Percentiles rank a stretch among this genome's conserved stretches.
Conservation (phyloP, 2,329 filamentous ascomycete species). For the Remersonia thermophila region DNA sequence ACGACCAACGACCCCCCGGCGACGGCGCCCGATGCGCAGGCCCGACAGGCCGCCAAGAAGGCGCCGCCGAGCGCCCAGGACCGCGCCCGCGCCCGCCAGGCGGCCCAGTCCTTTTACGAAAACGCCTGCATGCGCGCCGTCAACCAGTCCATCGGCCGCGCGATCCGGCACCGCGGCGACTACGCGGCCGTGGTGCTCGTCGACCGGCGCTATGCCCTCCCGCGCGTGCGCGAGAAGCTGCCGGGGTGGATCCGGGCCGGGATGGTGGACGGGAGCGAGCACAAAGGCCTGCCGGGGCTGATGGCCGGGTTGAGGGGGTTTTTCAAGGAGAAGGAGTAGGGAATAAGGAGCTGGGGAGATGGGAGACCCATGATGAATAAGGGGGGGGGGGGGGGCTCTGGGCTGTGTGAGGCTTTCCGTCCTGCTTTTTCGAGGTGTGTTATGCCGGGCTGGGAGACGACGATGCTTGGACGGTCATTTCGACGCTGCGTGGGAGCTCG, state of each 20-base stretch:
- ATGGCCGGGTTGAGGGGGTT: conserved; percentile 47
- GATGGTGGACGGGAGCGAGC: conserved; percentile 39
- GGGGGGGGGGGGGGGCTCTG: no score
- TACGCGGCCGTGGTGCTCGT: conserved; percentile 84
- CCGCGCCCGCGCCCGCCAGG: conserved; percentile 33
- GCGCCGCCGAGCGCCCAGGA: conserved; percentile 17
- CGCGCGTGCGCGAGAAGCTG: conserved; percentile 64
- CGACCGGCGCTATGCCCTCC: conserved; percentile 65
- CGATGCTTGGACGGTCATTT: no score
- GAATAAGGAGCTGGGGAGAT: no score
- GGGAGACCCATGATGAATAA: no score
- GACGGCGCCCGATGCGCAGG: no score
- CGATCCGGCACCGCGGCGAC: conserved; percentile 76
- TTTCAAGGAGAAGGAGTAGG: conserved; percentile 35
- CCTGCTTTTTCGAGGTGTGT: no score
- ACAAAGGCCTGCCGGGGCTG: conserved; percentile 41
- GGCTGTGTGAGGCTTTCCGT: no score
- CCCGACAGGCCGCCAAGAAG: no score
- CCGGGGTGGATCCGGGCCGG: conserved; percentile 79
- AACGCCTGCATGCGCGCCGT: conserved; percentile 95
- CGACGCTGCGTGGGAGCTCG: no score
- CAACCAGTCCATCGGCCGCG: conserved; percentile 89
- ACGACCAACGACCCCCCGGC: no score
- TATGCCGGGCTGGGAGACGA: no score
- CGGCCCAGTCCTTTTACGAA: conserved; percentile 73